Base-by-base conservation (phyloP, 2,329 filamentous ascomycete genomes). In the Alternaria sp. region DNA sequence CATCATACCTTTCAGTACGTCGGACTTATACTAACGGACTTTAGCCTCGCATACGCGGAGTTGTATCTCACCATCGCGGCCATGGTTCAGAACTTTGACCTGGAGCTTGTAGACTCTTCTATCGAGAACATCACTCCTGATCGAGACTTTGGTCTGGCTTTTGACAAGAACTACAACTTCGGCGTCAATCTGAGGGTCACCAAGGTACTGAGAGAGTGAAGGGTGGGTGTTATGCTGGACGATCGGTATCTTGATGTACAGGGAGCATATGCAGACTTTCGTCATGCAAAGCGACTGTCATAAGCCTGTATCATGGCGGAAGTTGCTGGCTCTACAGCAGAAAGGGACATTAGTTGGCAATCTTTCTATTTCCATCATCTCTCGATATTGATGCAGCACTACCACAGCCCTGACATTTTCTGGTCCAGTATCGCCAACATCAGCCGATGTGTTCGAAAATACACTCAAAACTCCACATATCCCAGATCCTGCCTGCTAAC, bases 11-110 rank as follows among this genome's bases (percentile, higher is more conserved):
- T 11, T 5, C 2, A 5, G 26, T 32, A 32, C 17, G 12, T 15
- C 21, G 1, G 1, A 15, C 3, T 6, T 6, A 30, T 19, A 21
- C 36, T 55, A 25, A 55, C 12, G 1, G 12, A 28, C 2, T 19
- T 7, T 57, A 79, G 82, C 61, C 63, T 77, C 7, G 76, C 68
- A 6, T 68, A 72, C 43, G 67, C 70, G 2, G 71, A 77, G 60
- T 43, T 57, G 45, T 59, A 67, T 46, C 49, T 57, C 65, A 52
- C 67, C 54, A 19, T 59, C 13, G 61, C 66, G n/a, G 61, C 66
- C 4, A 30, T 66, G 4, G 63, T 66, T 21, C 47, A 43, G 7
- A 62, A 68, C 32, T 61, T 67, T 19, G 65, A 71, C 2, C 30
- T 76, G 57, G 60, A 70, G 57, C 56, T 69, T 28, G 65, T 66